Percentiles rank a stretch among this genome's conserved stretches.
Evolutionary conservation across 495 filamentous ascomycete genomes (phyloP).

Genomic region (Penicillium pulvis): DNA sequence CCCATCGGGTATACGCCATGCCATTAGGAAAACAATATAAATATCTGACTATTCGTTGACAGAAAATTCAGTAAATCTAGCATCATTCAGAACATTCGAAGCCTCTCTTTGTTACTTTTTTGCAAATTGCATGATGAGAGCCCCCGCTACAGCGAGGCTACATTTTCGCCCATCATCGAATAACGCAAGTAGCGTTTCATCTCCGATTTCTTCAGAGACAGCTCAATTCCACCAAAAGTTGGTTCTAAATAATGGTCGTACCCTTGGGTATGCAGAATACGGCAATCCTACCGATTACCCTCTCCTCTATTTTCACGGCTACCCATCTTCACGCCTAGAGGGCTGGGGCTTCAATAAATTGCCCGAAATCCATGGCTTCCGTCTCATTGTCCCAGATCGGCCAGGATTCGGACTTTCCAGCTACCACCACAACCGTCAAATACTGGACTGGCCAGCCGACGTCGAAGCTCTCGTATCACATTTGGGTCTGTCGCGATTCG

Average conservation of each 20-base stretch:
- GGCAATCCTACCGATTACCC: conserved; percentile 34
- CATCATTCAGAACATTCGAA: neutral
- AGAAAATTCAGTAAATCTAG: neutral
- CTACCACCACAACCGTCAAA: too few relatives aligned
- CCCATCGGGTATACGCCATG: neutral
- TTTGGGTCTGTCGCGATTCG: too few relatives aligned
- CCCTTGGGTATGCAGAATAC: conserved; percentile 43
- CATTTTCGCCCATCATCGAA: neutral
- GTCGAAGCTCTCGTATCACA: too few relatives aligned
- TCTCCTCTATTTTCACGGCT: conserved; percentile 49
- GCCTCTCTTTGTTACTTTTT: neutral
- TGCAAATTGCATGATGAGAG: neutral
- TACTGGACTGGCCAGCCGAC: too few relatives aligned
- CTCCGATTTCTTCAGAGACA: neutral
- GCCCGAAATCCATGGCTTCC: conserved; percentile 29
- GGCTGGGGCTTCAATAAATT: conserved; percentile 27
- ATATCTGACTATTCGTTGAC: neutral
- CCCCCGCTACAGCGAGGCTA: neutral
- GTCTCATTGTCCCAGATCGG: conserved; percentile 22
- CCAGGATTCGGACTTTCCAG: too few relatives aligned
- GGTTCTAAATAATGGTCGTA: conserved; percentile 31
- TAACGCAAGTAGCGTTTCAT: neutral
- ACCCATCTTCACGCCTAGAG: conserved; percentile 45
- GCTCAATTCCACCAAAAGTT: neutral
- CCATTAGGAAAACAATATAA: neutral